These are phyloP conservation scores for Suillus clintonianus DNA, from an alignment of 768 basidiomycete genomes.

Conservation along the genomic window DNA sequence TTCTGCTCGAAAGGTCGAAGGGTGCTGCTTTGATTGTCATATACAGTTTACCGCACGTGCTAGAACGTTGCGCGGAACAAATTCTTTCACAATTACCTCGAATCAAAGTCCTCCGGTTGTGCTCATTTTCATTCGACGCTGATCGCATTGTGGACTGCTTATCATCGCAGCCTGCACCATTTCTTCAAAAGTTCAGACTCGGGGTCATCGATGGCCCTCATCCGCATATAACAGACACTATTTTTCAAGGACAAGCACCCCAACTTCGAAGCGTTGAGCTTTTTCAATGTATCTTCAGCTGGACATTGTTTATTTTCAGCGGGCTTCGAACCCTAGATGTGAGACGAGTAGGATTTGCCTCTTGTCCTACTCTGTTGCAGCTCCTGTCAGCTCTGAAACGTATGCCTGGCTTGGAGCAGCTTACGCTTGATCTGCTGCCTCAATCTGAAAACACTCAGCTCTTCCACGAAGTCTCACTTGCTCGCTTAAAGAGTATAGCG, in stretches of 20 bases:
- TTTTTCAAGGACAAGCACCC: slow-evolving; percentile 30
- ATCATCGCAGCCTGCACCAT: background rate
- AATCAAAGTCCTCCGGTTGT: slow-evolving; percentile 20
- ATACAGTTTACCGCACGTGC: slow-evolving; percentile 30
- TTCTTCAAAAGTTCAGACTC: slow-evolving; percentile 4
- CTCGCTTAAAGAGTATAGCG: no score
- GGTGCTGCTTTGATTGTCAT: slow-evolving; percentile 24
- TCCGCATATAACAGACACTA: slow-evolving; percentile 14
- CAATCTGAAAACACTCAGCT: no score
- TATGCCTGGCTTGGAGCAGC: slow-evolving; percentile 26
- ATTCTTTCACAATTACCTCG: slow-evolving; percentile 30
- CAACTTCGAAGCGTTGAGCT: slow-evolving; percentile 34
- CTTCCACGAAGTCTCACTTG: no score
- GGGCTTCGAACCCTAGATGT: slow-evolving; percentile 37
- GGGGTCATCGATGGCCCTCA: no score
- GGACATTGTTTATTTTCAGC: slow-evolving; percentile 34
- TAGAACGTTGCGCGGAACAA: slow-evolving; percentile 26
- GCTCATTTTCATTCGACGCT: slow-evolving; percentile 30
- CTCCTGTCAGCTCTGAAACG: slow-evolving; percentile 31
- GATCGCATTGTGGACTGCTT: slow-evolving; percentile 21
- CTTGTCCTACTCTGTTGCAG: slow-evolving; percentile 17
- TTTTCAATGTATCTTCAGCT: slow-evolving; percentile 28
- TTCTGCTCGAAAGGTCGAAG: slow-evolving; percentile 45
- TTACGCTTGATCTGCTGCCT: no score
- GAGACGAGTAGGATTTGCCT: slow-evolving; percentile 17